Evolutionary conservation across 768 basidiomycete genomes (phyloP).

Genomic region (Chalciporus piperatus): DNA sequence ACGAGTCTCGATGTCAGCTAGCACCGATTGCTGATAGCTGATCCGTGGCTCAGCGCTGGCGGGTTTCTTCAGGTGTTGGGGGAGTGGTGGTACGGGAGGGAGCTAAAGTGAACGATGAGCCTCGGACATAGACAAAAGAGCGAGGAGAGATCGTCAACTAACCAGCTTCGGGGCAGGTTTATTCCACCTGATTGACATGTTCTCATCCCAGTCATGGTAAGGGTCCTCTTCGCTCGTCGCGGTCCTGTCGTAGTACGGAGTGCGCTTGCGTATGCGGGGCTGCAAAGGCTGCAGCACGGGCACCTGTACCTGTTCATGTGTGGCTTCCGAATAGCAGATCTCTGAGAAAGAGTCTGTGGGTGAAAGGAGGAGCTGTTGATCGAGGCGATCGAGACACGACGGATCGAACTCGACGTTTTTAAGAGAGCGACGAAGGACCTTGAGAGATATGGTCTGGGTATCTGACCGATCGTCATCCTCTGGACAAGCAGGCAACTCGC

Average conservation of each 20-base stretch:
- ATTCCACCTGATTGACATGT: slow-evolving; percentile 27
- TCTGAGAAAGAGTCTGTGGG: slow-evolving; percentile 43
- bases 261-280: slow-evolving; percentile 30
- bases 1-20: slow-evolving; percentile 31
- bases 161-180: slow-evolving; percentile 17
- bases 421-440: slow-evolving; percentile 33
- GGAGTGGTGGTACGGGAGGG: slow-evolving; percentile 27
- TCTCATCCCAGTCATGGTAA: slow-evolving; percentile 36
- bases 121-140: not conserved
- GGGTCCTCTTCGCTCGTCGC: slow-evolving; percentile 35
- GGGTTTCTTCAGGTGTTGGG: slow-evolving; percentile 22
- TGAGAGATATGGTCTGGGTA: slow-evolving; percentile 27
- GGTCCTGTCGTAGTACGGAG: slow-evolving; percentile 29
- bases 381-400: slow-evolving; percentile 40
- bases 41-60: slow-evolving; percentile 14
- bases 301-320: slow-evolving; percentile 31
- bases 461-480: slow-evolving; percentile 30
- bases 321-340: slow-evolving; percentile 40
- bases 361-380: slow-evolving; percentile 40
- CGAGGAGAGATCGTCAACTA: slow-evolving; percentile 5
- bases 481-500: slow-evolving; percentile 26
- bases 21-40: slow-evolving; percentile 30
- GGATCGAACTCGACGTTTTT: slow-evolving; percentile 39
- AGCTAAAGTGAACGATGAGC: slow-evolving; percentile 15
- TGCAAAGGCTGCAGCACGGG: slow-evolving; percentile 31